Evolutionary conservation across 352 stramenopile genomes (phyloP).

Genomic region (Thalassiosira allenii): DNA sequence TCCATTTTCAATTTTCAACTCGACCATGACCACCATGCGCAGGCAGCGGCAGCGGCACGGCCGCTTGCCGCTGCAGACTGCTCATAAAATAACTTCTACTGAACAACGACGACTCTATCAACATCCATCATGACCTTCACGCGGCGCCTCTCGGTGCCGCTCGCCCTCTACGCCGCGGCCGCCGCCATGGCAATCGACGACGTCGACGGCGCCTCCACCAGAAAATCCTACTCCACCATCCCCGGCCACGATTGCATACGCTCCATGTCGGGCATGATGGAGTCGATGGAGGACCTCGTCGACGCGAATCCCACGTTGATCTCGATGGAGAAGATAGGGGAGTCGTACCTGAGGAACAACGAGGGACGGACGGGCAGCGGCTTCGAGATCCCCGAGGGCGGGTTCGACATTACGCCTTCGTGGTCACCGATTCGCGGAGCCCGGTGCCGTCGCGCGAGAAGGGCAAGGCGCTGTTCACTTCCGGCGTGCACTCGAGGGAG

Average conservation of each 20-base stretch:
- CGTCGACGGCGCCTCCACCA: neutral
- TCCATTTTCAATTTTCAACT: no score
- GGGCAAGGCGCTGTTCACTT: constrained; percentile 48
- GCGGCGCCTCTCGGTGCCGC: no score
- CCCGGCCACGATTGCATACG: constrained; percentile 37
- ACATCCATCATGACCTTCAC: no score
- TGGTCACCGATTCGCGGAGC: constrained; percentile 42
- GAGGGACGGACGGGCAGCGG: neutral
- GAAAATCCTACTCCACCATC: constrained; percentile 31
- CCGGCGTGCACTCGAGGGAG: constrained; percentile 63
- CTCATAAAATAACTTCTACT: no score
- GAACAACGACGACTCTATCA: no score
- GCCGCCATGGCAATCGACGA: neutral
- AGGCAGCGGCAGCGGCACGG: no score
- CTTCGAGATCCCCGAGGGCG: constrained; percentile 4
- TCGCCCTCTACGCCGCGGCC: no score
- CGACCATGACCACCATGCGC: no score
- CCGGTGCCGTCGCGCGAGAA: constrained; percentile 11
- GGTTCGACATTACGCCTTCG: constrained; percentile 66
- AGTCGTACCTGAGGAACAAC: constrained; percentile 54
- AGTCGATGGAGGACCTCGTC: constrained; percentile 44
- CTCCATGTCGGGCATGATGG: constrained; percentile 34
- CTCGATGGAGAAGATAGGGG: constrained; percentile 52
- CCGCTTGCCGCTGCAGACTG: no score
- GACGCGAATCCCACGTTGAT: constrained; percentile 34